phyloP scores from a whole-genome alignment of 768 basidiomycete genomes.

The Leccinum aurantiacum region DNA sequence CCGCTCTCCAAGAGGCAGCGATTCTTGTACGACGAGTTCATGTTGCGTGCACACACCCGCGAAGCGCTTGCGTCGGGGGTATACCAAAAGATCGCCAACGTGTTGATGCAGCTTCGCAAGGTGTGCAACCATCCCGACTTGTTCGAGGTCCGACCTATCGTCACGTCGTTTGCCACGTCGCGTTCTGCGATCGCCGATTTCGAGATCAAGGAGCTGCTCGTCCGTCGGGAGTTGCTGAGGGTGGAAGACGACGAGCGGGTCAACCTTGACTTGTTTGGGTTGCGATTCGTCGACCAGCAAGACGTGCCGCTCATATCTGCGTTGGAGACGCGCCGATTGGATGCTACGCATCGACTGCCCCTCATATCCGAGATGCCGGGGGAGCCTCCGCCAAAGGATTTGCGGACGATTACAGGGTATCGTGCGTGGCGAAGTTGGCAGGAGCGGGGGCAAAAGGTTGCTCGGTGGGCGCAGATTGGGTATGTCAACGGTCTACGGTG shows the following conservation, averaged over 20 bases:
- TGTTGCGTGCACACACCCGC: slow-evolving; percentile 82
- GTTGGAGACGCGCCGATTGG: slow-evolving; percentile 53
- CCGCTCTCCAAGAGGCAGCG: slow-evolving; percentile 88
- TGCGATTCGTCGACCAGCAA: slow-evolving; percentile 61
- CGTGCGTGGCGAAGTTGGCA: slow-evolving; percentile 48
- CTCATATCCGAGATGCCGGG: slow-evolving; percentile 53
- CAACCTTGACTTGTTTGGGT: slow-evolving; percentile 62
- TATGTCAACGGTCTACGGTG: slow-evolving; percentile 79
- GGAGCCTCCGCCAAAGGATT: slow-evolving; percentile 70
- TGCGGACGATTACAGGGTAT: slow-evolving; percentile 74
- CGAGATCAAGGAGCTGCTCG: slow-evolving; percentile 84
- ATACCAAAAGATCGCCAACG: slow-evolving; percentile 88
- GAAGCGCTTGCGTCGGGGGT: slow-evolving; percentile 82
- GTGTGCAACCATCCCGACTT: slow-evolving; percentile 94
- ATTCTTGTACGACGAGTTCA: slow-evolving; percentile 96
- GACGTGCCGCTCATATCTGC: slow-evolving; percentile 52
- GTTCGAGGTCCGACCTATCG: slow-evolving; percentile 85
- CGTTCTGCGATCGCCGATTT: slow-evolving; percentile 77
- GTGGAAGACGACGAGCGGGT: slow-evolving; percentile 51
- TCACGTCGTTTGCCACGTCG: slow-evolving; percentile 71
- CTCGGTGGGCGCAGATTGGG: slow-evolving; percentile 67
- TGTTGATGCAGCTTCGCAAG: slow-evolving; percentile 97
- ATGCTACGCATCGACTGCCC: slow-evolving; percentile 58
- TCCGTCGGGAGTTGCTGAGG: slow-evolving; percentile 70
- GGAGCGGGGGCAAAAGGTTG: slow-evolving; percentile 49